Conservation (phyloP, 148 eudicot genomes). For the Vaccinium macrocarpon region DNA sequence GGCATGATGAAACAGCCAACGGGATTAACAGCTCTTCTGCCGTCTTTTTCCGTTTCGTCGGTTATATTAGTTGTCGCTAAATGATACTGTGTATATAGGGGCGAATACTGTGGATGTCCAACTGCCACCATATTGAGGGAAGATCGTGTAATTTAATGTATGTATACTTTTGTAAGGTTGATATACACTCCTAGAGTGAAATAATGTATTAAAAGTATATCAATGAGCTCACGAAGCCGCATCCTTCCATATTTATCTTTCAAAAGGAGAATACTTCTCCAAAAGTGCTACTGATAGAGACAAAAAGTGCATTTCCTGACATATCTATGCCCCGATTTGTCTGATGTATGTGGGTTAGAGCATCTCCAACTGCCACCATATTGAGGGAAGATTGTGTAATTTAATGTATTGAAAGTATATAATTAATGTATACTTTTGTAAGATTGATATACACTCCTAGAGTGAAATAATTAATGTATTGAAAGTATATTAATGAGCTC, state of each 20-base stretch:
- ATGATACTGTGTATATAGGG: neutral
- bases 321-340: neutral
- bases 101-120: neutral
- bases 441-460: neutral
- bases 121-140: neutral
- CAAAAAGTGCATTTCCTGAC: neutral
- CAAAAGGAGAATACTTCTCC: neutral
- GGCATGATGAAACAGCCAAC: neutral
- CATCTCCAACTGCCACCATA: neutral
- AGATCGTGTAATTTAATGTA: no score
- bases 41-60: neutral
- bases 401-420: neutral
- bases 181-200: neutral
- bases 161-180: neutral
- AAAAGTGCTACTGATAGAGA: neutral
- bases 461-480: neutral
- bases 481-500: neutral
- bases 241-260: neutral
- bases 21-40: neutral
- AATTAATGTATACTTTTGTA: neutral
- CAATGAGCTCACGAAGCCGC: neutral
- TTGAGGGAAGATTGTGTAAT: no score
- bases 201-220: no score
- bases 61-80: neutral
- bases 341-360: neutral